These are phyloP conservation scores for Alternaria hordeiaustralica DNA, from an alignment of 2,329 filamentous ascomycete genomes.

Conservation along the genomic window DNA sequence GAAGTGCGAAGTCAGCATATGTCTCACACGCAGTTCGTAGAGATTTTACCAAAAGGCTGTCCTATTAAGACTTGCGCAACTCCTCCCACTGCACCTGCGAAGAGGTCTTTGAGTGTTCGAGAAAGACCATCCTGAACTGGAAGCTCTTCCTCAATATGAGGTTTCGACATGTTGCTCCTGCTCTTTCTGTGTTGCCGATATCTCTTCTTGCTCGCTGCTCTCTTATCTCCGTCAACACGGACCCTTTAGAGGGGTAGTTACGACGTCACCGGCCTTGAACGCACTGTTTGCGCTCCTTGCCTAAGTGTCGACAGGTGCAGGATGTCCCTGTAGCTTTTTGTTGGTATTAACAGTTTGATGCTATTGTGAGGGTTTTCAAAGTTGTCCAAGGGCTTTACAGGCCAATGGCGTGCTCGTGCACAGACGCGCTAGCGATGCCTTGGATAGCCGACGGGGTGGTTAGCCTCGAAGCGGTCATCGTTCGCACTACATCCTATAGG, in stretches of 20 bases:
- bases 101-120: conserved; percentile 79
- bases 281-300: conserved; percentile 1
- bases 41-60: not conserved
- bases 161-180: conserved; percentile 28
- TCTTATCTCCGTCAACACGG: conserved; percentile 19
- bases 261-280: not conserved
- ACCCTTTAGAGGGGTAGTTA: conserved; percentile 11
- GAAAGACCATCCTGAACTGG: conserved; percentile 43
- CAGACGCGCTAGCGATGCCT: conserved; percentile 21
- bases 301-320: not conserved
- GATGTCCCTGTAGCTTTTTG: not conserved
- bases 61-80: conserved; percentile 62
- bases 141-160: conserved; percentile 50
- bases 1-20: not conserved
- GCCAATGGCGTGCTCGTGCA: conserved; percentile 32
- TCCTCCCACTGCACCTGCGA: conserved; percentile 88
- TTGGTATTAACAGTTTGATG: not conserved
- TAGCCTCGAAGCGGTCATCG: conserved; percentile 17
- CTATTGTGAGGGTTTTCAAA: conserved; percentile 1
- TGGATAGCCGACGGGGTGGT: conserved; percentile 16
- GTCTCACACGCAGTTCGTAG: not conserved
- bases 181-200: conserved; percentile 2
- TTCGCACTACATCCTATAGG: conserved; percentile 6
- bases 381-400: conserved; percentile 1
- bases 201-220: not conserved